These are phyloP conservation scores for Neopestalotiopsis sp. DNA, from an alignment of 2,329 filamentous ascomycete genomes.

Conservation along the genomic window DNA sequence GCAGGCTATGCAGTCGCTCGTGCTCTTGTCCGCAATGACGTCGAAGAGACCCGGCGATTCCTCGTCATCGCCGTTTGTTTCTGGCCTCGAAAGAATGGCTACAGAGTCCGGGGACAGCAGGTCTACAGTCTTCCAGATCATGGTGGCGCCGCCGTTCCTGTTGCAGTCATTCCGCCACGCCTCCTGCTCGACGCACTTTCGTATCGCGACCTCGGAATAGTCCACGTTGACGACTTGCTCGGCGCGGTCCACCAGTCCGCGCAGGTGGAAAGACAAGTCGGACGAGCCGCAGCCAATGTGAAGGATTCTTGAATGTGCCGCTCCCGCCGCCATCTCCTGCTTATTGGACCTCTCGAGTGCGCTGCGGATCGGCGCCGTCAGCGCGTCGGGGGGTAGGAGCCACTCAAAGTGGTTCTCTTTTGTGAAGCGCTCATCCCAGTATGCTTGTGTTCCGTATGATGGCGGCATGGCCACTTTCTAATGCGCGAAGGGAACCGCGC, in stretches of 20 bases:
- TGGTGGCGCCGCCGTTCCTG: not conserved
- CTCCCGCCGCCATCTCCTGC: not conserved
- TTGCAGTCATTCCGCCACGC: not conserved
- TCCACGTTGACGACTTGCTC: slow-evolving; percentile 18
- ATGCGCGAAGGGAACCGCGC: too few species aligned
- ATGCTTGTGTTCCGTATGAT: slow-evolving; percentile 16
- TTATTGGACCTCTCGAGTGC: not conserved
- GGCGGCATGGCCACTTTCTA: slow-evolving; percentile 11
- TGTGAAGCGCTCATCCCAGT: slow-evolving; percentile 18
- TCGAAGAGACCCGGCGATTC: not conserved
- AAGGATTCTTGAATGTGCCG: not conserved
- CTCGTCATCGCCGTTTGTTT: not conserved
- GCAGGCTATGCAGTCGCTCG: slow-evolving; percentile 16
- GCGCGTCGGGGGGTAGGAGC: slow-evolving; percentile 16
- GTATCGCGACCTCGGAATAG: slow-evolving; percentile 4
- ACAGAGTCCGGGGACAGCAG: slow-evolving; percentile 8
- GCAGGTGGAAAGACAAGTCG: slow-evolving; percentile 13
- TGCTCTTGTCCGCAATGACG: slow-evolving; percentile 18
- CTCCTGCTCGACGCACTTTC: slow-evolving; percentile 15
- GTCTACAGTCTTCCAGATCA: slow-evolving; percentile 15
- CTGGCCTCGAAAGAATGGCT: not conserved
- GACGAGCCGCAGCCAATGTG: slow-evolving; percentile 20
- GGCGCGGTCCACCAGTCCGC: slow-evolving; percentile 1
- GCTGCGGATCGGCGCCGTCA: not conserved
- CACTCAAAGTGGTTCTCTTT: slow-evolving; percentile 16